A percentile compares a stretch with the other conserved stretches of the same genome.
phyloP scores from a whole-genome alignment of 192 early-diverging fungal species.

The Coemansia sp. region DNA sequence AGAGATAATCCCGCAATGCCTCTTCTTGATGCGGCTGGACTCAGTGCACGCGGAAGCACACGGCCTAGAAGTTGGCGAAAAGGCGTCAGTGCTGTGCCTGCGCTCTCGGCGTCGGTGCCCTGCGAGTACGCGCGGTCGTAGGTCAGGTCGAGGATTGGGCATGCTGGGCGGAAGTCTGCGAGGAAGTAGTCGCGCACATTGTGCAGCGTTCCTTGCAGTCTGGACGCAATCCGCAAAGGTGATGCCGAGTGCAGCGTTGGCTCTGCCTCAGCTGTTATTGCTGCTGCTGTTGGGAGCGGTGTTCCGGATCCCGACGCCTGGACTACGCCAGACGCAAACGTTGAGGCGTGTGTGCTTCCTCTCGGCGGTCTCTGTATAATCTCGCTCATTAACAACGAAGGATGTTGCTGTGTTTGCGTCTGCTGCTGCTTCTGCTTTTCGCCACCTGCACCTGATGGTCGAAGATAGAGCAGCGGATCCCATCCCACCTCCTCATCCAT shows the following conservation, averaged over 20 bases:
- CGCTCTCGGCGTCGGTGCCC: slow-evolving; percentile 15
- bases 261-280: no score
- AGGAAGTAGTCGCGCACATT: slow-evolving; percentile 49
- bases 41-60: slow-evolving; percentile 33
- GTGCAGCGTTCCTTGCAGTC: slow-evolving; percentile 15
- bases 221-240: neutral
- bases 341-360: neutral
- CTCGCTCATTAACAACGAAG: neutral
- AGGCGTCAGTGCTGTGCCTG: slow-evolving; percentile 19
- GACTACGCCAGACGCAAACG: slow-evolving; percentile 7
- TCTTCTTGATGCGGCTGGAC: neutral
- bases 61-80: slow-evolving; percentile 34
- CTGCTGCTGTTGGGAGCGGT: neutral
- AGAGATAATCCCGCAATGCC: neutral
- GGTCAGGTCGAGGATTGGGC: slow-evolving; percentile 49
- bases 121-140: slow-evolving; percentile 50
- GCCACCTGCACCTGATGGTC: neutral
- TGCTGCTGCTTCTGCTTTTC: neutral
- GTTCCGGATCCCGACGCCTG: neutral
- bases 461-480: slow-evolving; percentile 40
- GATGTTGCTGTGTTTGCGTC: no score
- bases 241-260: slow-evolving; percentile 1
- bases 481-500: slow-evolving; percentile 7
- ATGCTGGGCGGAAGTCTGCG: slow-evolving; percentile 43
- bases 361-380: neutral